These are phyloP conservation scores for Colletotrichum paranaense DNA, from an alignment of 2,329 filamentous ascomycete species.

Conservation along the genomic window DNA sequence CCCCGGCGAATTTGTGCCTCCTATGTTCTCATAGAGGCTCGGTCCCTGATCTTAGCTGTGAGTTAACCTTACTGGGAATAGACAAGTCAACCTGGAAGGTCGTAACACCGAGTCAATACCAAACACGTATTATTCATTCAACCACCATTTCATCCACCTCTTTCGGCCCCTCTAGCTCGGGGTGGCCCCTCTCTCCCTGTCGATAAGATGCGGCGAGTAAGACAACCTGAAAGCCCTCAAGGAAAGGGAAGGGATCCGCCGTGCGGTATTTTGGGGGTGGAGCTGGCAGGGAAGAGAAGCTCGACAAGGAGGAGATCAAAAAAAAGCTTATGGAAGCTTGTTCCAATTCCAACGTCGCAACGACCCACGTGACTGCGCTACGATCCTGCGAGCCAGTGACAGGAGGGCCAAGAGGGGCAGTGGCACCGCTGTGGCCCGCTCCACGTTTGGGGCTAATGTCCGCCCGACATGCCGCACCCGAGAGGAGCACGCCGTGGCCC, in stretches of 20 bases:
- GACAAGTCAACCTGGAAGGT: background rate
- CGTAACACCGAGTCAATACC: background rate
- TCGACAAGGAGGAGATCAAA: background rate
- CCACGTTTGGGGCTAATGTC: constrained; percentile 22
- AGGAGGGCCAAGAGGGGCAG: background rate
- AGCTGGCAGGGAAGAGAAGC: background rate
- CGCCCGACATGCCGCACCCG: constrained; percentile 11
- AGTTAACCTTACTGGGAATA: background rate
- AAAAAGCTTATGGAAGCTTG: constrained; percentile 31
- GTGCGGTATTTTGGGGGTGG: constrained; percentile 14
- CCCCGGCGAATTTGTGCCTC: background rate
- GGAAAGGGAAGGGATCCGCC: background rate
- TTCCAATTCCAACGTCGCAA: constrained; percentile 31
- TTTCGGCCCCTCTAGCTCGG: background rate
- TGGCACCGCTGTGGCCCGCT: background rate
- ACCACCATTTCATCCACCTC: too few species aligned
- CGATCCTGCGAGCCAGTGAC: too few species aligned
- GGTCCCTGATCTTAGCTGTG: background rate
- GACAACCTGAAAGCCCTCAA: background rate
- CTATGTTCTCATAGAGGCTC: background rate
- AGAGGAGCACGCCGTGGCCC: background rate
- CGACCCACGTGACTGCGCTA: constrained; percentile 32
- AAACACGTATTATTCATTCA: background rate
- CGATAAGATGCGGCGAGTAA: background rate
- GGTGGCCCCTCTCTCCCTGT: background rate